Evolutionary conservation across 1,284 basidiomycete species (phyloP).

Genomic region (Puccinia triticina): DNA sequence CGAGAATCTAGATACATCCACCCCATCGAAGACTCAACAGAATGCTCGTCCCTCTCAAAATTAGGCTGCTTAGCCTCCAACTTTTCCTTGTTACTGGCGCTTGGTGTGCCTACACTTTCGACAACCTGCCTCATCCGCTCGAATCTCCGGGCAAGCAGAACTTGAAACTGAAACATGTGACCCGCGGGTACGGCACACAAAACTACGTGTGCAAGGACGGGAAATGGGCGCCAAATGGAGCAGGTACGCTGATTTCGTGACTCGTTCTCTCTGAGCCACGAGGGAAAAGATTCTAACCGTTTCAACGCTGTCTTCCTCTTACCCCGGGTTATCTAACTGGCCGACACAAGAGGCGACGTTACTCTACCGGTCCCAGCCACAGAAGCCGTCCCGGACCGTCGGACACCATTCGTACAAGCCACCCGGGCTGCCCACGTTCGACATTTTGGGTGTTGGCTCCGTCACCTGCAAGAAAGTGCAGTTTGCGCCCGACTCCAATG

Average conservation of each 20-base stretch:
- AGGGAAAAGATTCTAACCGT: neutral
- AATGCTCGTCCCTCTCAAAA: neutral
- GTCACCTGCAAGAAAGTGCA: neutral
- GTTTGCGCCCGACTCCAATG: too few species aligned
- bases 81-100: neutral
- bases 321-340: neutral
- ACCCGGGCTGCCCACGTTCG: neutral
- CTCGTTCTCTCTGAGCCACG: neutral
- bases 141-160: neutral
- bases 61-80: neutral
- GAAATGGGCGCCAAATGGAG: neutral
- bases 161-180: neutral
- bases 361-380: neutral
- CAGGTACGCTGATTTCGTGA: neutral
- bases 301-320: neutral
- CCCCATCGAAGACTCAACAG: neutral
- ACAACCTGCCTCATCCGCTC: too few species aligned
- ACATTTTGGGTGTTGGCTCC: neutral
- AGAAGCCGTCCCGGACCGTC: too few species aligned
- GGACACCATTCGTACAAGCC: conserved; percentile 3
- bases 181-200: neutral
- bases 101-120: neutral
- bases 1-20: too few species aligned
- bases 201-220: neutral
- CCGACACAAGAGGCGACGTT: neutral